A percentile compares a stretch with the other conserved stretches of the same genome.
phyloP scores from a whole-genome alignment of 805 yeast species.

The Ogataea nonfermentans region DNA sequence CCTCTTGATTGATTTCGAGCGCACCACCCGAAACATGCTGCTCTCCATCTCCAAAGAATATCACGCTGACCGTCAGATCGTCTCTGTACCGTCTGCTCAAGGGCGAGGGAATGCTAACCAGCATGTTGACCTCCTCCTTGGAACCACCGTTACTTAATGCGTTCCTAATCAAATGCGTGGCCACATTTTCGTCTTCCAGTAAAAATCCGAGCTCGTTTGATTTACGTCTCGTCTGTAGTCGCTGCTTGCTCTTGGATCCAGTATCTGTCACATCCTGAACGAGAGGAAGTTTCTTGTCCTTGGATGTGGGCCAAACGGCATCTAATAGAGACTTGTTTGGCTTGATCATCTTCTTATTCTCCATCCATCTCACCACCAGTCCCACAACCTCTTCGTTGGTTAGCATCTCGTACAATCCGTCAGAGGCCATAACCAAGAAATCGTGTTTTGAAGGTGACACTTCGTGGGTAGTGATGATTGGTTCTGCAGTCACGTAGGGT shows the following conservation, averaged over 20 bases:
- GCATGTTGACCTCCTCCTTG: slow-evolving; percentile 81
- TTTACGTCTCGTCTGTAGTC: slow-evolving; percentile 70
- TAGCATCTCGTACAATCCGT: slow-evolving; percentile 89
- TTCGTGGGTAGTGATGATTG: slow-evolving; percentile 81
- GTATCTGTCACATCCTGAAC: slow-evolving; percentile 62
- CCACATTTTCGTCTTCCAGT: slow-evolving; percentile 81
- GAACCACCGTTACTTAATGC: slow-evolving; percentile 87
- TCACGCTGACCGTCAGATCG: slow-evolving; percentile 93
- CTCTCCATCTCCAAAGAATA: slow-evolving; percentile 71
- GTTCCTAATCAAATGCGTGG: slow-evolving; percentile 91
- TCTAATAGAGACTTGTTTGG: slow-evolving; percentile 46
- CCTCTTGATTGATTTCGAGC: slow-evolving; percentile 53
- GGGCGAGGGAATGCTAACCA: slow-evolving; percentile 89
- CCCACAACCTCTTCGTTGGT: slow-evolving; percentile 92
- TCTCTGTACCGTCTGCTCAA: slow-evolving; percentile 90
- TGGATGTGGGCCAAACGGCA: slow-evolving; percentile 35
- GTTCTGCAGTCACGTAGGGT: slow-evolving; percentile 97
- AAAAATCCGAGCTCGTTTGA: slow-evolving; percentile 42
- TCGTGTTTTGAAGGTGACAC: slow-evolving; percentile 70
- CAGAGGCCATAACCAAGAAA: slow-evolving; percentile 89
- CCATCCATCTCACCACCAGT: slow-evolving; percentile 91
- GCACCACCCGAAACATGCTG: slow-evolving; percentile 44
- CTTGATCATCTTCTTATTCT: slow-evolving; percentile 60
- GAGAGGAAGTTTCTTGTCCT: slow-evolving; percentile 50
- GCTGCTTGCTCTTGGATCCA: slow-evolving; percentile 52